These are phyloP conservation scores for Heterobasidion parviporum DNA, from an alignment of 1,284 basidiomycete species.

Conservation along the genomic window DNA sequence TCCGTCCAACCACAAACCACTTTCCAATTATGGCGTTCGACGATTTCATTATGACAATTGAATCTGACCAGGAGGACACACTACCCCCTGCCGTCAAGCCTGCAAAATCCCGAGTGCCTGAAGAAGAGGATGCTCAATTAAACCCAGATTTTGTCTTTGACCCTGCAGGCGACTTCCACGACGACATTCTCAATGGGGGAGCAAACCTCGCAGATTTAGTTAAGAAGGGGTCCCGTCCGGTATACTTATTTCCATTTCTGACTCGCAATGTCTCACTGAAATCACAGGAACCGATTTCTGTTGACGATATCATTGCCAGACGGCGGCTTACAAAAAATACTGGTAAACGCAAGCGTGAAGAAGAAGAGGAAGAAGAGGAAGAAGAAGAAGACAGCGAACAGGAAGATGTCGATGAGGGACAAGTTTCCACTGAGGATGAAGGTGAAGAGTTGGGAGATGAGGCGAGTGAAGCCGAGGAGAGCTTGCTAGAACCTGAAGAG, in stretches of 20 bases:
- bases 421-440: constrained; percentile 12
- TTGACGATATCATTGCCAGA: constrained; percentile 87
- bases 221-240: constrained; percentile 56
- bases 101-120: constrained; percentile 13
- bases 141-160: constrained; percentile 84
- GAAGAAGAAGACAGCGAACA: constrained; percentile 24
- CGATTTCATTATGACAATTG: constrained; percentile 79
- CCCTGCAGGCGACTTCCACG: constrained; percentile 61
- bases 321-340: constrained; percentile 37
- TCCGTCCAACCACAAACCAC: not conserved
- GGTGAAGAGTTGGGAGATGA: constrained; percentile 26
- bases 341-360: constrained; percentile 53
- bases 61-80: constrained; percentile 59
- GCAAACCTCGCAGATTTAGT: constrained; percentile 43
- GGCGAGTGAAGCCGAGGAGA: constrained; percentile 30
- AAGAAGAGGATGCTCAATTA: constrained; percentile 54
- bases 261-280: constrained; percentile 7
- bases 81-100: constrained; percentile 6
- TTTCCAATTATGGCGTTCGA: constrained; percentile 12
- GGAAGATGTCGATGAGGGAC: constrained; percentile 23
- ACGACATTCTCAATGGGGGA: constrained; percentile 37
- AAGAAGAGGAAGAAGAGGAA: constrained; percentile 20
- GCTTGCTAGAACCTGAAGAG: constrained; percentile 8
- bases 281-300: constrained; percentile 66
- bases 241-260: constrained; percentile 27